Percentiles rank a stretch among this genome's conserved stretches.
These are phyloP conservation scores for Eremomyces bilateralis DNA, from an alignment of 495 filamentous ascomycete genomes.

Conservation along the genomic window DNA sequence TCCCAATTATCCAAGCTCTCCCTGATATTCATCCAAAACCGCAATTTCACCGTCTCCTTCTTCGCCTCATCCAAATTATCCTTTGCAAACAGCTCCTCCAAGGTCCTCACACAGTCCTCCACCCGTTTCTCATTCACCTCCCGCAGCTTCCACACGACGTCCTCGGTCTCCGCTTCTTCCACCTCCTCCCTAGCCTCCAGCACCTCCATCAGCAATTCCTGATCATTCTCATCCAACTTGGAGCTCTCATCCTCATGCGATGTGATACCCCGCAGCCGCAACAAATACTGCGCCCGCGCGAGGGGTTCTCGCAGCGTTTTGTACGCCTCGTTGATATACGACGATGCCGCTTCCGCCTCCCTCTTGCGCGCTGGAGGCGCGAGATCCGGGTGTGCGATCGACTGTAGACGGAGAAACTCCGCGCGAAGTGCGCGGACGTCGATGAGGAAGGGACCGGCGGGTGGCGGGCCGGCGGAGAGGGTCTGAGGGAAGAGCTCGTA, in stretches of 20 bases:
- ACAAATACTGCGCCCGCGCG: conserved; percentile 62
- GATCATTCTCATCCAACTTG: conserved; percentile 33
- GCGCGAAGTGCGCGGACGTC: conserved; percentile 40
- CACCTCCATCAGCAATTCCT: conserved; percentile 63
- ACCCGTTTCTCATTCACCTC: conserved; percentile 48
- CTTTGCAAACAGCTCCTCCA: conserved; percentile 40
- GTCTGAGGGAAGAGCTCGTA: conserved; percentile 80
- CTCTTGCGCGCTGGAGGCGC: conserved; percentile 33
- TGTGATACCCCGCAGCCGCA: conserved; percentile 49
- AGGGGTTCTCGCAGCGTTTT: conserved; percentile 58
- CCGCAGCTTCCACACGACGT: conserved; percentile 36
- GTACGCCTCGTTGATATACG: conserved; percentile 76
- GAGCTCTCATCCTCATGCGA: conserved; percentile 50
- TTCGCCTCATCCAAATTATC: conserved; percentile 47
- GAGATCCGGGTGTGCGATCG: conserved; percentile 62
- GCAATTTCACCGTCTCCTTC: conserved; percentile 48
- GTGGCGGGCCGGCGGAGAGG: conserved; percentile 62
- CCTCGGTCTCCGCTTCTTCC: conserved; percentile 49
- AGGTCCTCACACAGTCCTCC: conserved; percentile 26
- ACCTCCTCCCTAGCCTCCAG: conserved; percentile 72
- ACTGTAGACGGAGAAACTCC: conserved; percentile 75
- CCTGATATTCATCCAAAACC: conserved; percentile 81
- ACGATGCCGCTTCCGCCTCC: conserved; percentile 45
- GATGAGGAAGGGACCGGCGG: conserved; percentile 51
- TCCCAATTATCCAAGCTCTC: conserved; percentile 71